Conservation (phyloP, 2,329 filamentous ascomycete species). For the Ophiosphaerella korrae region DNA sequence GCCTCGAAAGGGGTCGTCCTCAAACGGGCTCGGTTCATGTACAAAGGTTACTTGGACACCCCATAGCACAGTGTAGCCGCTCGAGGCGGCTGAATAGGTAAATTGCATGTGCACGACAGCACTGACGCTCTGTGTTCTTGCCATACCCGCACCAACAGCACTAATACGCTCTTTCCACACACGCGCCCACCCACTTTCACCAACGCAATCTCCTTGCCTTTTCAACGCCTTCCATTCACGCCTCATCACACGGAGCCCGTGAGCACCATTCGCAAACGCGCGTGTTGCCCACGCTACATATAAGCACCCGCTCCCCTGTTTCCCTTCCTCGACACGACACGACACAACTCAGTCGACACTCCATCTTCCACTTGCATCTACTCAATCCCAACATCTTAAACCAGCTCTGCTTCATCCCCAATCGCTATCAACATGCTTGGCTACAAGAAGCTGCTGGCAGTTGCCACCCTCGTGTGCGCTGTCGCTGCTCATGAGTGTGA, state of each 20-base stretch:
- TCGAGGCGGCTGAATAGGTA: background rate
- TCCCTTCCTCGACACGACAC: conserved; percentile 19
- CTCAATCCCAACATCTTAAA: conserved; percentile 20
- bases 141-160: background rate
- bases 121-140: conserved; percentile 10
- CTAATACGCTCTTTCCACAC: conserved; percentile 4
- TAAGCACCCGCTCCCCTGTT: conserved; percentile 16
- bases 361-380: too few species aligned
- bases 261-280: conserved; percentile 14
- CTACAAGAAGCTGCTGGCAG: conserved; percentile 33
- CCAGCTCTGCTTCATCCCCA: conserved; percentile 25
- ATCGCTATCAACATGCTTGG: conserved; percentile 31
- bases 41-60: too few species aligned
- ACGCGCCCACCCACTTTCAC: conserved; percentile 10
- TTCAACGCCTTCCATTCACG: conserved; percentile 8
- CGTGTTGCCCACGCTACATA: conserved; percentile 17
- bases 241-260: conserved; percentile 3
- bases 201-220: background rate
- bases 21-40: background rate
- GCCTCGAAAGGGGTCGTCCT: background rate
- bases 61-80: background rate
- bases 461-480: conserved; percentile 23
- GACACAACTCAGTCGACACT: conserved; percentile 6
- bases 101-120: conserved; percentile 7
- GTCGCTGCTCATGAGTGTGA: conserved; percentile 24